Base-by-base conservation (phyloP, 768 basidiomycete species). In the Amylocystis lapponica region DNA sequence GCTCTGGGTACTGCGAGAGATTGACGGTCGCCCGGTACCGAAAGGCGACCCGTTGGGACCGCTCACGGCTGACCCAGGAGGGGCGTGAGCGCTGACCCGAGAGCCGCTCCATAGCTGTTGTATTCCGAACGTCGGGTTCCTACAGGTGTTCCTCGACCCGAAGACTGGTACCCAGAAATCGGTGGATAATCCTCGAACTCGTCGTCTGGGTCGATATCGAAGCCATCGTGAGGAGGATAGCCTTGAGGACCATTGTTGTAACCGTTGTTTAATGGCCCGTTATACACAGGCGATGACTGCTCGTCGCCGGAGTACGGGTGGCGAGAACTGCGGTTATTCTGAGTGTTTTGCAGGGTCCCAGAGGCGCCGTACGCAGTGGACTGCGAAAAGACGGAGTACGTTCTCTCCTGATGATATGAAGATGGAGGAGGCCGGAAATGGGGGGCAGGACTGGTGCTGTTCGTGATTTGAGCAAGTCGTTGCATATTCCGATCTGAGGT, bases 101-200 rank as follows among this genome's bases (percentile, higher is more conserved):
- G 49, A 32, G 41, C 46, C 16, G 41, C 34, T 21, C 43, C 43
- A 23, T 54, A 54, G 20, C 48, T 48, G 23, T 23, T 21, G 23
- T 30, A 39, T 14, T 56, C 56, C 3, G 51, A 66, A 41, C 86
- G 64, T 29, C 86, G 76, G 12, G 68, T 66, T 9, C 77, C 76
- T 42, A 83, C 52, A 0, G 88, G 88, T 1, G 89, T 92, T 16
- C 81, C 85, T 2, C 87, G 77, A 12, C 88, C 86, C 5, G 82
- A 83, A 4, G 74, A 55, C 0, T 72, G 58, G 22, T 64, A 60
- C 0, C 59, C 60, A 19, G 65, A 59, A 4, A 76, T 63, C 5
- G 74, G 68, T 2, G 80, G 78, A 55, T 84, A 84, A 48, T 90
- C 89, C 56, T 91, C 89, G 44, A 71, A 78, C 2, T 88, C 86